Conservation (phyloP, 2,329 filamentous ascomycete genomes). For the Exophiala aquamarina region DNA sequence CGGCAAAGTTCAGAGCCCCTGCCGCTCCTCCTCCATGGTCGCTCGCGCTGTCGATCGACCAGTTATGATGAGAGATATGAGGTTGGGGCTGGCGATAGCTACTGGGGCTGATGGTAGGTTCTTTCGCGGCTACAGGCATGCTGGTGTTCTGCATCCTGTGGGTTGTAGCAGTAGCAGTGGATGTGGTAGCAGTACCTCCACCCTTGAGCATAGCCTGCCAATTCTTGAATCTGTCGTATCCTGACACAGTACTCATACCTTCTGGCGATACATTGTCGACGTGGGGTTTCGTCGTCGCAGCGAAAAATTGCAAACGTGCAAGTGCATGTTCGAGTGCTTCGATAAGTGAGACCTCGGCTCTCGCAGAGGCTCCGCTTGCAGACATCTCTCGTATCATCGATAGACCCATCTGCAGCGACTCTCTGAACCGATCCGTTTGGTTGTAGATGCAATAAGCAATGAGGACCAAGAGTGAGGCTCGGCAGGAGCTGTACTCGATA, state of each 20-base stretch:
- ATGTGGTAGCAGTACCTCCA: not conserved
- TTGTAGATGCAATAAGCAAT: constrained; percentile 35
- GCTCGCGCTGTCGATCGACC: constrained; percentile 1
- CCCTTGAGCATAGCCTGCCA: constrained; percentile 2
- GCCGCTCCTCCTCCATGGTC: not conserved
- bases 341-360: constrained; percentile 34
- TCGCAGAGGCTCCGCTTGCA: constrained; percentile 32
- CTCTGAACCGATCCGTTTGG: constrained; percentile 27
- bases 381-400: constrained; percentile 35
- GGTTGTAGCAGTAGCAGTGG: too few relatives aligned
- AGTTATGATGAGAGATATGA: not conserved
- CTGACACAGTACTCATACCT: not conserved
- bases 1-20: not conserved
- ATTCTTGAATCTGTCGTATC: constrained; percentile 3
- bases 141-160: too few relatives aligned
- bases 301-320: not conserved
- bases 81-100: not conserved
- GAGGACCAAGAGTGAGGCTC: constrained; percentile 35
- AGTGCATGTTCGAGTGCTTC: constrained; percentile 32
- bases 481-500: constrained; percentile 38
- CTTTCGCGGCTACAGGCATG: too few relatives aligned
- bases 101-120: too few relatives aligned
- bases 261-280: not conserved
- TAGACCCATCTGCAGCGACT: constrained; percentile 30
- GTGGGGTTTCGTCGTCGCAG: not conserved